Evolutionary conservation across 768 basidiomycete species (phyloP).

Genomic region (Lentinula lateritia): DNA sequence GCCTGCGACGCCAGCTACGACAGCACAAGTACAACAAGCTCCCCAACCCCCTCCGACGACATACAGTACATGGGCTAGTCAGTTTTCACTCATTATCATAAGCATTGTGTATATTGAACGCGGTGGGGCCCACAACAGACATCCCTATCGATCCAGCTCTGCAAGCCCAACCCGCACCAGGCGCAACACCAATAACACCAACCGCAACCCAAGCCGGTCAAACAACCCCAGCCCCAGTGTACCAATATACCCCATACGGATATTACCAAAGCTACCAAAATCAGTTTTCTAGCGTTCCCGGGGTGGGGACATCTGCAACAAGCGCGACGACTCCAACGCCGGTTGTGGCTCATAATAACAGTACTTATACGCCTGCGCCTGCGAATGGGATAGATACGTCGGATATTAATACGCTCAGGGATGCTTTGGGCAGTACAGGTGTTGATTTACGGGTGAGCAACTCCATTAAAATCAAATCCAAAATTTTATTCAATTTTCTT

Average conservation of each 20-base stretch:
- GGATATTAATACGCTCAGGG: conserved; percentile 76
- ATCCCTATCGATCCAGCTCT: conserved; percentile 67
- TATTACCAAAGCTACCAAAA: conserved; percentile 36
- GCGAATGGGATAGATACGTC: conserved; percentile 2
- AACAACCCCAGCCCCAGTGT: conserved; percentile 14
- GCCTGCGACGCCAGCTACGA: conserved; percentile 24
- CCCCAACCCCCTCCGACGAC: conserved; percentile 24
- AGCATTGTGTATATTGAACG: too few species aligned
- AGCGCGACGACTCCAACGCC: conserved; percentile 19
- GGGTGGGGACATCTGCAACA: conserved; percentile 20
- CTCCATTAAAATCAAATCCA: background rate
- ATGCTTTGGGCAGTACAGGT: conserved; percentile 81
- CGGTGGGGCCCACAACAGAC: conserved; percentile 19
- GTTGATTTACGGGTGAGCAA: conserved; percentile 70
- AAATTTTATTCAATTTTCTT: background rate
- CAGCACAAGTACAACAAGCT: conserved; percentile 2
- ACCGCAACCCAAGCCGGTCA: conserved; percentile 31
- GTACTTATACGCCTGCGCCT: conserved; percentile 14
- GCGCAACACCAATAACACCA: background rate
- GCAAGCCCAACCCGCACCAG: conserved; percentile 46
- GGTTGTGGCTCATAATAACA: conserved; percentile 17
- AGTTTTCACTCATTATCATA: conserved; percentile 7
- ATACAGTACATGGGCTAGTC: conserved; percentile 23
- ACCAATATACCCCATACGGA: conserved; percentile 25
- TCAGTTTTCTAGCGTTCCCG: conserved; percentile 11